These are phyloP conservation scores for Fragaria vesca DNA, from an alignment of 306 rosid genomes.

Conservation along the genomic window DNA sequence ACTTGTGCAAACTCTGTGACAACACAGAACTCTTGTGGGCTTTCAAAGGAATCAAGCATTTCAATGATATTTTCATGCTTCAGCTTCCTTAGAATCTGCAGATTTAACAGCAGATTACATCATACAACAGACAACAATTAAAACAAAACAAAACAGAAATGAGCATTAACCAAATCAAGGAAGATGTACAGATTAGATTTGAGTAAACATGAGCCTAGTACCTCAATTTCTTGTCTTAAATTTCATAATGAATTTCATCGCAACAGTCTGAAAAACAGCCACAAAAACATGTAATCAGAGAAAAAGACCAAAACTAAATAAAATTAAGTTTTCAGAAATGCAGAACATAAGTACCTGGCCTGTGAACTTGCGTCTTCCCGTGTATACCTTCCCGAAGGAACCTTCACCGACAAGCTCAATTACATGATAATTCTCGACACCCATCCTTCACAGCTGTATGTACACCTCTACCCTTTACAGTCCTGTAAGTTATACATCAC, in stretches of 20 bases:
- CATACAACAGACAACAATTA: conserved; percentile 6
- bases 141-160: not conserved
- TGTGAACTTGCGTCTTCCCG: conserved; percentile 80
- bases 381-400: conserved; percentile 95
- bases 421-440: conserved; percentile 90
- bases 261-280: conserved; percentile 62
- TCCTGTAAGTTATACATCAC: not conserved
- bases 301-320: not conserved
- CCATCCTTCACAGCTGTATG: conserved; percentile 42
- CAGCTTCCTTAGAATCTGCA: conserved; percentile 88
- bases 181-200: not conserved
- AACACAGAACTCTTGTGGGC: conserved; percentile 93
- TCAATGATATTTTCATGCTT: conserved; percentile 96
- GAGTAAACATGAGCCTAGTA: conserved; percentile 20
- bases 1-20: conserved; percentile 98
- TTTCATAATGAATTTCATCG: conserved; percentile 77
- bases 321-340: not conserved
- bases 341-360: conserved; percentile 58
- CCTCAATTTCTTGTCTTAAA: conserved; percentile 96
- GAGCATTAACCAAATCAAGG: conserved; percentile 7
- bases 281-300: not conserved
- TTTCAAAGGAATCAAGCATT: conserved; percentile 98
- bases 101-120: conserved; percentile 14
- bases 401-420: conserved; percentile 98
- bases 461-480: not conserved